Conservation (phyloP, 225 moss, liverwort and hornwort genomes). For the Pseudisothecium myosuroides region DNA sequence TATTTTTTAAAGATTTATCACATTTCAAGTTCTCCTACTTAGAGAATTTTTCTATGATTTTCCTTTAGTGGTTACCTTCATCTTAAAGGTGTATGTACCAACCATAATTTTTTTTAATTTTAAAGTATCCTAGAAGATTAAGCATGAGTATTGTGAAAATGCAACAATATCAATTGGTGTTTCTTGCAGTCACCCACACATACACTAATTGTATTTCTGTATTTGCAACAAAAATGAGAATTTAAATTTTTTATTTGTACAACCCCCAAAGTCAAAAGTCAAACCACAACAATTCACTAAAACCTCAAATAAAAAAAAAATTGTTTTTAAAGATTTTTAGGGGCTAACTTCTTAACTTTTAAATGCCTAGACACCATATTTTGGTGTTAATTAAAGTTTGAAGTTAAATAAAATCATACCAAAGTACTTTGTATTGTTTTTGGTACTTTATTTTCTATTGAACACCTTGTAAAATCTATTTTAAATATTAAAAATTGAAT, state of each 20-base stretch:
- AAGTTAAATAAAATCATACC: background rate
- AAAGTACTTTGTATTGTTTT: background rate
- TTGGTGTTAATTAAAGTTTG: background rate
- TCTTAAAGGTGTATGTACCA: no score
- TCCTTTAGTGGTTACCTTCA: no score
- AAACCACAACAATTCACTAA: accelerated
- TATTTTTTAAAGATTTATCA: no score
- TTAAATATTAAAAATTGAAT: no score
- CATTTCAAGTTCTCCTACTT: no score
- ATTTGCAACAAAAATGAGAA: background rate
- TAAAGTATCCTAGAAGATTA: no score
- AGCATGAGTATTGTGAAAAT: no score
- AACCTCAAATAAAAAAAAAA: background rate
- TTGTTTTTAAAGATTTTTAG: background rate
- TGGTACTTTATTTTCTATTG: background rate
- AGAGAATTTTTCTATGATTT: no score
- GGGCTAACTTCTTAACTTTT: background rate
- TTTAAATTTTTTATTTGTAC: background rate
- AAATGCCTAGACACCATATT: background rate
- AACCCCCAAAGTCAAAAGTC: background rate
- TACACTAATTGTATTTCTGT: accelerated
- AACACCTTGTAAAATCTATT: background rate
- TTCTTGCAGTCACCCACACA: no score
- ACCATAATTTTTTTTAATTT: no score
- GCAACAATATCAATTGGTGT: no score